A percentile compares a stretch with the other conserved stretches of the same genome.
phyloP scores from a whole-genome alignment of 2,329 filamentous ascomycete genomes.

The Verruconis gallopava region DNA sequence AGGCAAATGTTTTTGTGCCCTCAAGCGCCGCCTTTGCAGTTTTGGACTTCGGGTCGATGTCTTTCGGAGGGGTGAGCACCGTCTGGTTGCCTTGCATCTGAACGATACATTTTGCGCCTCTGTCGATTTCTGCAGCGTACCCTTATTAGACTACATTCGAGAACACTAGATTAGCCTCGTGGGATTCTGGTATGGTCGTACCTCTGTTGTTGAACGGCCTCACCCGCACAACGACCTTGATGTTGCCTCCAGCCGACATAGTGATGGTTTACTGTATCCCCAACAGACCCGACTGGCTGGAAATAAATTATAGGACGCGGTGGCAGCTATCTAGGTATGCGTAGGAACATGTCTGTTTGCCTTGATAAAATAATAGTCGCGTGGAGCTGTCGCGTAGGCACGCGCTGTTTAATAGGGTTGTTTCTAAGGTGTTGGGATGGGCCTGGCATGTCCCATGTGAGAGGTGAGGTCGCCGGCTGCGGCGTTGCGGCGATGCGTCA shows the following conservation, averaged over 20 bases:
- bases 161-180: not conserved
- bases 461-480: too few species aligned
- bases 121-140: conserved; percentile 58
- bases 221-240: conserved; percentile 97
- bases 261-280: too few species aligned
- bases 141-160: not conserved
- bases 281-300: too few species aligned
- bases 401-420: too few species aligned
- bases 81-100: conserved; percentile 94
- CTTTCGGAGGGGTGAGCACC: conserved; percentile 60
- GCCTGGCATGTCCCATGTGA: too few species aligned
- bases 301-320: too few species aligned
- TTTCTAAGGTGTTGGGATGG: too few species aligned
- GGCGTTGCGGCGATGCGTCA: too few species aligned
- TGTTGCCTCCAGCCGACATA: conserved; percentile 62
- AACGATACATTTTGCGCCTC: conserved; percentile 90
- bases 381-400: too few species aligned
- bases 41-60: conserved; percentile 45
- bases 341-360: too few species aligned
- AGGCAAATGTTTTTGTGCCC: conserved; percentile 77
- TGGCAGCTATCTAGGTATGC: too few species aligned
- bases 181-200: conserved; percentile 27
- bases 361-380: too few species aligned
- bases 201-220: conserved; percentile 94
- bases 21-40: conserved; percentile 49